Evolutionary conservation across 306 rosid species (phyloP).

Genomic region (Clitoria ternatea): DNA sequence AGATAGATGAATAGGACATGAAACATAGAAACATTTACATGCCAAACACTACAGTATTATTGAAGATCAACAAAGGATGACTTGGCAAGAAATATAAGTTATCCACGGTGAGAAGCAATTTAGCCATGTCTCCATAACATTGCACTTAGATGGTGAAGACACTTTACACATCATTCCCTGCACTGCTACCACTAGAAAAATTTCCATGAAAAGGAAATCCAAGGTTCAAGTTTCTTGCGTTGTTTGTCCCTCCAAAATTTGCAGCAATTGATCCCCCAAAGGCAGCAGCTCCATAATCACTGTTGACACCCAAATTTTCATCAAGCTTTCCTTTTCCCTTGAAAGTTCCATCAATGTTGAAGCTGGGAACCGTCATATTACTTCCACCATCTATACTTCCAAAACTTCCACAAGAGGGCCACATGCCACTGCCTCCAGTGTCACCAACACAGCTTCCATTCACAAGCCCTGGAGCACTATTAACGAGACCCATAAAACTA

Average conservation of each 20-base stretch:
- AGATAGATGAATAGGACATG: too few relatives aligned
- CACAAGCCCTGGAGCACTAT: neutral
- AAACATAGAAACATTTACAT: too few relatives aligned
- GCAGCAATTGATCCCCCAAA: neutral
- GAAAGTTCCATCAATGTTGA: neutral
- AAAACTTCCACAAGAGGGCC: neutral
- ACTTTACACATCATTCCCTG: neutral
- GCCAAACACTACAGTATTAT: too few relatives aligned
- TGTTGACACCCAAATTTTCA: neutral
- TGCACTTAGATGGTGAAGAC: neutral
- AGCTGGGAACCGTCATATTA: neutral
- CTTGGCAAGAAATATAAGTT: neutral
- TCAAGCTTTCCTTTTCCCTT: neutral
- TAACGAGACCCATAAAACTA: neutral
- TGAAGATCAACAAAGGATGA: too few relatives aligned
- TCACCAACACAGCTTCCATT: neutral
- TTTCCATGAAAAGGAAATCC: neutral
- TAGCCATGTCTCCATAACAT: neutral
- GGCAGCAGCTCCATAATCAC: neutral
- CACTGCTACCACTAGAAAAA: neutral
- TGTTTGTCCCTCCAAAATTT: neutral
- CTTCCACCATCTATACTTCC: neutral
- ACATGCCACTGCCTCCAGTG: neutral
- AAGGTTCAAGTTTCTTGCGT: neutral
- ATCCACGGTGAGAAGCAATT: neutral